These are phyloP conservation scores for Pythium insidiosum DNA, from an alignment of 352 stramenopile genomes.

Conservation along the genomic window DNA sequence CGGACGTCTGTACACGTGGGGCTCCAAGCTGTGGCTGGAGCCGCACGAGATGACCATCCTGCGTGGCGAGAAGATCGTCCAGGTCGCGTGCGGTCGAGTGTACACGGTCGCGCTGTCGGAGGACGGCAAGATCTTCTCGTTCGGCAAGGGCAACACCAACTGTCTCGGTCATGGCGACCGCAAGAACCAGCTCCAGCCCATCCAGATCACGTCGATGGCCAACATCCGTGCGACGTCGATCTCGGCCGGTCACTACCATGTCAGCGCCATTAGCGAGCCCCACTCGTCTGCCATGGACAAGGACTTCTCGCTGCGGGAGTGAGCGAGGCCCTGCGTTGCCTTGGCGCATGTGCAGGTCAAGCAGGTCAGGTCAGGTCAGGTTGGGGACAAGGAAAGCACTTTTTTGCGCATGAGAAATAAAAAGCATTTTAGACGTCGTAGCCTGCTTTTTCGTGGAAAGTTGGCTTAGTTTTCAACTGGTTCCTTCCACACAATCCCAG, in stretches of 20 bases:
- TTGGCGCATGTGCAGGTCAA: no score
- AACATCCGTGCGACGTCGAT: conserved; percentile 61
- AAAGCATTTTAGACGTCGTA: no score
- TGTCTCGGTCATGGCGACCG: conserved; percentile 85
- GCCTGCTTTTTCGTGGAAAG: no score
- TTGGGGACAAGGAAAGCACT: no score
- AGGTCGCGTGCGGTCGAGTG: conserved; percentile 76
- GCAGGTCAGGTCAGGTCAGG: no score
- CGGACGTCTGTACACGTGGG: conserved; percentile 76
- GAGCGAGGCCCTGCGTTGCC: no score
- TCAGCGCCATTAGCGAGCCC: conserved; percentile 70
- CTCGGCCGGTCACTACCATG: conserved; percentile 83
- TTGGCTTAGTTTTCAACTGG: no score
- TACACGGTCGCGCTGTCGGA: conserved; percentile 79
- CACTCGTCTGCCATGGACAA: conserved; percentile 63
- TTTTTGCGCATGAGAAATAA: no score
- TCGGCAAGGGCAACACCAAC: conserved; percentile 83
- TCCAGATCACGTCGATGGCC: conserved; percentile 56
- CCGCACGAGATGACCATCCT: conserved; percentile 85
- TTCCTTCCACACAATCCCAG: no score
- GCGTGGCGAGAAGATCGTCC: conserved; percentile 54
- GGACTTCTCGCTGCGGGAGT: conserved; percentile 77
- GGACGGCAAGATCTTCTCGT: conserved; percentile 79
- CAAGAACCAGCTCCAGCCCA: conserved; percentile 85
- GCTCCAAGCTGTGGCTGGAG: conserved; percentile 90